These are phyloP conservation scores for Paraphaeosphaeria minitans DNA, from an alignment of 2,329 filamentous ascomycete species.

Conservation along the genomic window DNA sequence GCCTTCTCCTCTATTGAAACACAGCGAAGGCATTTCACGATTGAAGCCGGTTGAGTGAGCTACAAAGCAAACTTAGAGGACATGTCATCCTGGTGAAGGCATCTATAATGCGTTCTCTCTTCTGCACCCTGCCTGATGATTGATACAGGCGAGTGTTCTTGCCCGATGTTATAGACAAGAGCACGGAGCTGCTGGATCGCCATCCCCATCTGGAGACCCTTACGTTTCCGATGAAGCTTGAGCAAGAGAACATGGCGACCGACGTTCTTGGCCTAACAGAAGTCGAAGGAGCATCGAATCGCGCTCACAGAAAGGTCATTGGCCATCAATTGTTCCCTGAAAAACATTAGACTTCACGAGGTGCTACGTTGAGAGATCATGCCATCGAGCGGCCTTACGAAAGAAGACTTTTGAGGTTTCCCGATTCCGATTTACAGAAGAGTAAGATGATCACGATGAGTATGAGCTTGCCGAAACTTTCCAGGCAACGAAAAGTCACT, in stretches of 20 bases:
- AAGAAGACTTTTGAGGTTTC: constrained; percentile 28
- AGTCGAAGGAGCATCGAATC: constrained; percentile 32
- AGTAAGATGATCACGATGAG: constrained; percentile 33
- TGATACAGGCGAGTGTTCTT: constrained; percentile 34
- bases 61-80: constrained; percentile 29
- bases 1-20: not conserved
- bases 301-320: constrained; percentile 34
- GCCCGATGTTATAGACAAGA: constrained; percentile 29
- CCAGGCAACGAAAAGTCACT: constrained; percentile 12
- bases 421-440: constrained; percentile 25
- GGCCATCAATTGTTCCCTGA: constrained; percentile 26
- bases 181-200: constrained; percentile 22
- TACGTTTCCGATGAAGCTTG: constrained; percentile 31
- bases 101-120: not conserved
- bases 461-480: constrained; percentile 20
- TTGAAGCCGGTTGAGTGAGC: constrained; percentile 29
- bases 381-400: constrained; percentile 16
- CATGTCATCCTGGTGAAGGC: constrained; percentile 31
- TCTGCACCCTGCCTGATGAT: not conserved
- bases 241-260: constrained; percentile 25
- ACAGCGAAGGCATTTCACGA: constrained; percentile 15
- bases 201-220: constrained; percentile 33
- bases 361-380: constrained; percentile 36
- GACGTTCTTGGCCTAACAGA: constrained; percentile 31
- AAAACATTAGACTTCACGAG: constrained; percentile 25